Evolutionary conservation across 352 stramenopile species (phyloP).

Genomic region (Globisporangium middletonii): DNA sequence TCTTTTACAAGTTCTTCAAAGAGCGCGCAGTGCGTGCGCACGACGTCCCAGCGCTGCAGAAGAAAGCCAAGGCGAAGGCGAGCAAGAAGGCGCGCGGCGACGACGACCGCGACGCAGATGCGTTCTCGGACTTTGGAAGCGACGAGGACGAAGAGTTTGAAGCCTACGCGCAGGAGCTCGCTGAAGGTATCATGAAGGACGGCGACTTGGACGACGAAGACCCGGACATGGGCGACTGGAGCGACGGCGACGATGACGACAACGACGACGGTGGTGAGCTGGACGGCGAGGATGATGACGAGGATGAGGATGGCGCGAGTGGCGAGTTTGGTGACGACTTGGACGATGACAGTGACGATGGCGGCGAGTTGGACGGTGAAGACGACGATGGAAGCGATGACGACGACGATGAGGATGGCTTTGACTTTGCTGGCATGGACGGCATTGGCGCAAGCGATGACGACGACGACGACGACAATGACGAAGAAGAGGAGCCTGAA

Average conservation of each 20-base stretch:
- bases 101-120: conserved; percentile 39
- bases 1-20: conserved; percentile 95
- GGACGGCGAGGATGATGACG: conserved; percentile 21
- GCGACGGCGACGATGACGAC: conserved; percentile 34
- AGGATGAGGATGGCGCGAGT: conserved; percentile 43
- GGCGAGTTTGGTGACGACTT: conserved; percentile 19
- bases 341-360: conserved; percentile 17
- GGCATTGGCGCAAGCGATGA: conserved; percentile 7
- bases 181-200: conserved; percentile 86
- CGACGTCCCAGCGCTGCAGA: conserved; percentile 18
- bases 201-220: conserved; percentile 74
- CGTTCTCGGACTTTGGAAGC: conserved; percentile 47
- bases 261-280: conserved; percentile 29
- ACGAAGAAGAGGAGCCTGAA: conserved; percentile 24
- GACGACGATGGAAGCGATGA: too few relatives aligned
- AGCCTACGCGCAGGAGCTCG: conserved; percentile 85
- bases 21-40: conserved; percentile 56
- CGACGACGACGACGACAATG: conserved; percentile 29
- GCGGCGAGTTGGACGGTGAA: conserved; percentile 41
- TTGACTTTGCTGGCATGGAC: conserved; percentile 13
- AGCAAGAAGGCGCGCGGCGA: conserved; percentile 31
- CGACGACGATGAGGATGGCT: conserved; percentile 31
- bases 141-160: conserved; percentile 84
- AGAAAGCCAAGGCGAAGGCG: conserved; percentile 17
- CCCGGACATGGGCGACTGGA: conserved; percentile 66